Evolutionary conservation across 495 filamentous ascomycete genomes (phyloP).

Genomic region (Lasiosphaeria ovina): DNA sequence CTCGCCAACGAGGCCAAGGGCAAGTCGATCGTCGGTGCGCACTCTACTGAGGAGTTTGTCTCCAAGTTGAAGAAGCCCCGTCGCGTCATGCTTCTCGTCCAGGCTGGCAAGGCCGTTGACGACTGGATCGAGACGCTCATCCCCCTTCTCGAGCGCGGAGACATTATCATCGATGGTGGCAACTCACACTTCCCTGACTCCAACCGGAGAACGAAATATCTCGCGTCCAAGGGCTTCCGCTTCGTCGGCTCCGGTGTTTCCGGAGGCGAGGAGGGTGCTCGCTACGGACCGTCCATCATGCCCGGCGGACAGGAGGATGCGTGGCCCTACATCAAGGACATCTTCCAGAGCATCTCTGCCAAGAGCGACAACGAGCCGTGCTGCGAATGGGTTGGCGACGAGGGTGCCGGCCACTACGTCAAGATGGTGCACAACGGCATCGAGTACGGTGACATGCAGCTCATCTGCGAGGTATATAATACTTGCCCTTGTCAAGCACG

Average conservation of each 20-base stretch:
- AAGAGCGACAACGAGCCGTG: slow-evolving; percentile 96
- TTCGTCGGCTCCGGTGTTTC: slow-evolving; percentile 98
- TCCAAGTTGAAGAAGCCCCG: slow-evolving; percentile 94
- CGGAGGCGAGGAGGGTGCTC: slow-evolving; percentile 98
- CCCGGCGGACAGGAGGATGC: slow-evolving; percentile 97
- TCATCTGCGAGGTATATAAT: slow-evolving; percentile 87
- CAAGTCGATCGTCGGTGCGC: slow-evolving; percentile 89
- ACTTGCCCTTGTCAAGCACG: background rate
- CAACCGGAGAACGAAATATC: slow-evolving; percentile 90
- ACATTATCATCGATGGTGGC: slow-evolving; percentile 99
- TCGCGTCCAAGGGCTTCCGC: slow-evolving; percentile 80
- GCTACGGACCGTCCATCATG: slow-evolving; percentile 96
- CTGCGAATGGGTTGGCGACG: slow-evolving; percentile 99
- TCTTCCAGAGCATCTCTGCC: slow-evolving; percentile 95
- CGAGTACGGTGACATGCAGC: slow-evolving; percentile 99
- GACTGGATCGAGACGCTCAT: slow-evolving; percentile 97
- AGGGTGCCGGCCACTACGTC: slow-evolving; percentile 98
- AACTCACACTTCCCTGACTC: slow-evolving; percentile 99
- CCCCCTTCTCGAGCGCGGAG: slow-evolving; percentile 82
- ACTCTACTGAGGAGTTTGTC: slow-evolving; percentile 91
- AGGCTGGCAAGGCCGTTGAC: slow-evolving; percentile 96
- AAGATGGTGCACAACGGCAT: slow-evolving; percentile 99
- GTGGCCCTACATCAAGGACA: slow-evolving; percentile 98
- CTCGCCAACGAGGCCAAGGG: slow-evolving; percentile 91
- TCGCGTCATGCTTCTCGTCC: slow-evolving; percentile 95